phyloP scores from a whole-genome alignment of 179 eudicot genomes.

The Beta lomatogona region DNA sequence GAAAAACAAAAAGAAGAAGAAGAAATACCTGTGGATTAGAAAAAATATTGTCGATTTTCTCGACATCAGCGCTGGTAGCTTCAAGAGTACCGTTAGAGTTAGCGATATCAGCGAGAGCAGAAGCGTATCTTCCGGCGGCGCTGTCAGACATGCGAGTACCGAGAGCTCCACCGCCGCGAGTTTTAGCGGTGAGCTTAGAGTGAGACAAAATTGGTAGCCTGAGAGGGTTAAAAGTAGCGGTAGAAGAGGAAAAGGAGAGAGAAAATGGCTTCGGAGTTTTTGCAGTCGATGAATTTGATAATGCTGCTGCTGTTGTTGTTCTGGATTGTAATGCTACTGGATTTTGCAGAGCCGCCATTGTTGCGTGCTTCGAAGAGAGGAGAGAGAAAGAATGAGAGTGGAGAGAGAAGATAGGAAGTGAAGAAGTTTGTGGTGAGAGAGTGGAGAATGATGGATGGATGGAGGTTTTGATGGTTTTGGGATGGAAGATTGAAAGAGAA shows the following conservation, averaged over 20 bases:
- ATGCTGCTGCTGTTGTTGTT: conserved; percentile 33
- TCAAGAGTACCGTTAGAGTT: conserved; percentile 59
- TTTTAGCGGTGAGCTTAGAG: conserved; percentile 35
- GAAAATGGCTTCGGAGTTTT: conserved; percentile 29
- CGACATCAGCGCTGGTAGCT: conserved; percentile 58
- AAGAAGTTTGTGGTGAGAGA: not conserved
- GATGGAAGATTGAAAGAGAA: not conserved
- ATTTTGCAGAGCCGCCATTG: conserved; percentile 59
- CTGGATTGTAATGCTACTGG: conserved; percentile 52
- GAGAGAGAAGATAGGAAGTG: not conserved
- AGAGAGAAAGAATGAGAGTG: conserved; percentile 1
- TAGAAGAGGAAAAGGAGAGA: conserved; percentile 47
- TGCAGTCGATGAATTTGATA: conserved; percentile 22
- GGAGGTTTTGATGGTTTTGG: conserved; percentile 4
- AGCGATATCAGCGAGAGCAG: conserved; percentile 77
- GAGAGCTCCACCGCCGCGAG: conserved; percentile 47
- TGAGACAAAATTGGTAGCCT: conserved; percentile 36
- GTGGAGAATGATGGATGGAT: not conserved
- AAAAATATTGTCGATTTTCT: conserved; percentile 60
- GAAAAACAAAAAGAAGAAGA: not conserved
- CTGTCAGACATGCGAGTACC: conserved; percentile 53
- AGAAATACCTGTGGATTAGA: conserved; percentile 36
- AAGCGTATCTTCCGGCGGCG: conserved; percentile 72
- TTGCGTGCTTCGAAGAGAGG: not conserved
- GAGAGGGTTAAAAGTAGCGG: conserved; percentile 41